Evolutionary conservation across 768 basidiomycete species (phyloP), one percentile per base, ranked within the genome.

Genomic region (Termitomyces sp.): DNA sequence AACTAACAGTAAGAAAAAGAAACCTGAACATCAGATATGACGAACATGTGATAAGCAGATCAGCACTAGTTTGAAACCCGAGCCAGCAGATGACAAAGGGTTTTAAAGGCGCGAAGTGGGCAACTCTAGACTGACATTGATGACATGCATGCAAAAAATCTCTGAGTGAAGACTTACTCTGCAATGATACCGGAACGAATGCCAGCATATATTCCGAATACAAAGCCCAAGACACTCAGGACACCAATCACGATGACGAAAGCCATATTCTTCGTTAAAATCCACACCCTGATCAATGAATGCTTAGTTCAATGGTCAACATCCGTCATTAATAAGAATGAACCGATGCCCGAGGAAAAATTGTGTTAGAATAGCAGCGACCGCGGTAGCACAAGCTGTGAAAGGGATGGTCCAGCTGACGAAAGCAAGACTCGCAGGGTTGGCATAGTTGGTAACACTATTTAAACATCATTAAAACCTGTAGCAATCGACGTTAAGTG

Each of bases 361-460:
- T 58, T 83, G 81, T 0, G 80, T 79, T n/a, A 79, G 67, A 32
- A 81, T 62, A 0, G 79, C 80, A 17, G 77, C 73, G 6, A 78
- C 62, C 1, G 77, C 67, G 6, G 74, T 79, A 5, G 73, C 76
- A 21, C 74, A 65, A 5, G 80, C 76, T 0, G 79, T 81, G 53
- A 81, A 78, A 2, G 76, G 74, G 44, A 79, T 76, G 3, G 75
- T 75, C 79, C 80, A 82, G n/a, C 65, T 65, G 47, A 73, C 71
- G 40, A 62, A 58, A 2, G 64, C 66, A 11, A 76, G 68, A 49
- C 62, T 68, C 5, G 63, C 69, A 5, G 73, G 73, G 41, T 76
- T 74, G 28, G 59, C 61, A 59, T 70, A 76, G 58, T 77, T 71
- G 28, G 66, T 70, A 3, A 77, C 76, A 45, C 75, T 77, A 32